Evolutionary conservation across 148 eudicot species (phyloP), one percentile per base, ranked within the genome.

Genomic region (Fallopia convolvulus): DNA sequence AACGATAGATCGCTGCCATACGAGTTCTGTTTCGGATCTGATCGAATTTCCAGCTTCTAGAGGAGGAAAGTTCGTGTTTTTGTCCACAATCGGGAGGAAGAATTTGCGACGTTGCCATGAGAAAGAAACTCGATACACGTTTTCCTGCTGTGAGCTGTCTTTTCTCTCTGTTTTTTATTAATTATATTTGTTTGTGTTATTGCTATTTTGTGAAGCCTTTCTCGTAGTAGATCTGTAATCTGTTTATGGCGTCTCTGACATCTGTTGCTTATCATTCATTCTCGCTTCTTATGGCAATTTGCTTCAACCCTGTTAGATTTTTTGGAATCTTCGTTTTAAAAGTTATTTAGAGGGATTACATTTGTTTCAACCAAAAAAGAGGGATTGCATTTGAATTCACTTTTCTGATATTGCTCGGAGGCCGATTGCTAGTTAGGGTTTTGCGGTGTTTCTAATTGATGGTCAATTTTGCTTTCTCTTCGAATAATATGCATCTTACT

Each of bases 51-150:
- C 18, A 36, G 36, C 36, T 61, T 61, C 70, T 26, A 30, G 70
- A 61, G 70, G 70, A 26, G 17, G 70, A 61, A 2, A 61, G 70
- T 11, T 26, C 30, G 70, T 61, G 70, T 30, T 61, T 33, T 33
- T 66, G 47, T 18, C 72, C 44, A 36, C n/a, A 33, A 36, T 66
- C 72, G 44, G 14, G 44, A 66, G 36, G 72, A 72, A 46, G 75
- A 47, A 72, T 72, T 53, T 72, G 23, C 49, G 52, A n/a, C 26
- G 44, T 39, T 70, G 78, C 36, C 60, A 84, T 83, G 87, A 87
- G 56, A 83, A 82, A 79, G 80, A 87, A 81, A 77, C 83, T 87
- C 14, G 85, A 87, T 74, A 83, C 89, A 46, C 87, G 84, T 1
- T 84, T 87, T 47, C 87, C 86, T 53, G 84, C 87, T 60, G 89